A percentile compares a stretch with the other conserved stretches of the same genome.
phyloP scores from a whole-genome alignment of 106 monocot species.

The Narthecium ossifragum region DNA sequence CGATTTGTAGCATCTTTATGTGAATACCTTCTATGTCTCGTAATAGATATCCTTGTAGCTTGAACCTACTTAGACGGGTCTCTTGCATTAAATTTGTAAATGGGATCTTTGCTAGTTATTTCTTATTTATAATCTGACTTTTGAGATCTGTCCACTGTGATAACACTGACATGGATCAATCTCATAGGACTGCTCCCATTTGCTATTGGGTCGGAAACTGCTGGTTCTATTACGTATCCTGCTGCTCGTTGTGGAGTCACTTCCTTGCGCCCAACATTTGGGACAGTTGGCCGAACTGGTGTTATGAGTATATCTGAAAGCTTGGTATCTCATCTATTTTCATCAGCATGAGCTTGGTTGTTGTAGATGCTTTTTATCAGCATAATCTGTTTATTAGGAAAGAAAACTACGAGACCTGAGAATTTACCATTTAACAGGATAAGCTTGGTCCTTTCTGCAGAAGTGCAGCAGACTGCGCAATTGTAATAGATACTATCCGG shows the following conservation, averaged over 20 bases:
- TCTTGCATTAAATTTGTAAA: too few species aligned
- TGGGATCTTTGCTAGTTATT: too few species aligned
- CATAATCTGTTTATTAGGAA: neutral
- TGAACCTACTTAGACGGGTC: too few species aligned
- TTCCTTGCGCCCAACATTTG: constrained; percentile 85
- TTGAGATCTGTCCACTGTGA: too few species aligned
- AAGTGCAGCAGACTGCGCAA: constrained; percentile 77
- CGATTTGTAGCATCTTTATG: too few species aligned
- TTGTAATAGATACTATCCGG: constrained; percentile 67
- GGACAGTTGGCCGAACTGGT: constrained; percentile 81
- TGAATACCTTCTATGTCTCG: too few species aligned
- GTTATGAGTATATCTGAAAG: constrained; percentile 99
- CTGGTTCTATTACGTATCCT: constrained; percentile 82
- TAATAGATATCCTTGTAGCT: too few species aligned
- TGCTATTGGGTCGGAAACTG: constrained; percentile 94
- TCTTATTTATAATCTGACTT: too few species aligned
- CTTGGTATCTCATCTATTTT: constrained; percentile 47
- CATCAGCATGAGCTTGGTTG: neutral
- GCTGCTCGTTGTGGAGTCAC: constrained; percentile 90
- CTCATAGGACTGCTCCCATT: constrained; percentile 55
- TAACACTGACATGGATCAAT: too few species aligned
- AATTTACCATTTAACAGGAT: constrained; percentile 64
- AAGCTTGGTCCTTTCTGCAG: constrained; percentile 95
- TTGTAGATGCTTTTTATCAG: neutral
- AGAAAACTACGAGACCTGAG: too few species aligned